Evolutionary conservation across 2,329 filamentous ascomycete genomes (phyloP).

Genomic region (Colletotrichum coccodes): DNA sequence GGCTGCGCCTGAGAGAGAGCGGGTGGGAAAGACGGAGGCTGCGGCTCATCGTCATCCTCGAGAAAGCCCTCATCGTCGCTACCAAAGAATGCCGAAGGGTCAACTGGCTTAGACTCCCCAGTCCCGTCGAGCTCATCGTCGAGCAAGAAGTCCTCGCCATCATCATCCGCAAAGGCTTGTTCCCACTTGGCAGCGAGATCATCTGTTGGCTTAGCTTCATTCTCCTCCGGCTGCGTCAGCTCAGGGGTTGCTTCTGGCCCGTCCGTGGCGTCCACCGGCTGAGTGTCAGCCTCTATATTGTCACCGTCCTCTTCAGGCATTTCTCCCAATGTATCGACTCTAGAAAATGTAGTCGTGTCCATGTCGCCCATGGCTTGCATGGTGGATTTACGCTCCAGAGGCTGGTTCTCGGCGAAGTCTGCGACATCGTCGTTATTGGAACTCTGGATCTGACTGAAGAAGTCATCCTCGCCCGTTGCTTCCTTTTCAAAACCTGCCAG

Average conservation of each 20-base stretch:
- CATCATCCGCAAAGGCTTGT: slow-evolving; percentile 79
- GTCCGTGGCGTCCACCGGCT: background rate
- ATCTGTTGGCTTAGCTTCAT: slow-evolving; percentile 51
- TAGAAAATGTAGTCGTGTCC: slow-evolving; percentile 44
- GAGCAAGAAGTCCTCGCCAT: slow-evolving; percentile 73
- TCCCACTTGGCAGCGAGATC: slow-evolving; percentile 87
- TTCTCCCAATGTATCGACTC: slow-evolving; percentile 38
- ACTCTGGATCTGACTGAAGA: slow-evolving; percentile 65
- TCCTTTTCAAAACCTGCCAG: slow-evolving; percentile 51
- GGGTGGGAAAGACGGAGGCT: slow-evolving; percentile 33
- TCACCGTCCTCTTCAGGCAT: slow-evolving; percentile 43
- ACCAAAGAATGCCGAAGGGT: slow-evolving; percentile 75
- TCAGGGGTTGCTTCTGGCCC: background rate
- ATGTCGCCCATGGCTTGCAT: slow-evolving; percentile 70
- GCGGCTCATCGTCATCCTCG: slow-evolving; percentile 68
- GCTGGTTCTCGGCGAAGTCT: slow-evolving; percentile 39
- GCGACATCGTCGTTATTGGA: slow-evolving; percentile 39
- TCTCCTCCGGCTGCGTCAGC: slow-evolving; percentile 29
- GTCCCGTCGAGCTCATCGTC: slow-evolving; percentile 61
- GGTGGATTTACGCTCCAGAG: slow-evolving; percentile 76
- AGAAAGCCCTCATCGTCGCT: slow-evolving; percentile 90
- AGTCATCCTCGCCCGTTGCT: slow-evolving; percentile 65
- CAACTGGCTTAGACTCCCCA: slow-evolving; percentile 59
- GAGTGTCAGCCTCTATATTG: slow-evolving; percentile 27
- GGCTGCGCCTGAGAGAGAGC: slow-evolving; percentile 4